These are phyloP conservation scores for Corymbia citriodora DNA, from an alignment of 441 rosid genomes.

Conservation along the genomic window DNA sequence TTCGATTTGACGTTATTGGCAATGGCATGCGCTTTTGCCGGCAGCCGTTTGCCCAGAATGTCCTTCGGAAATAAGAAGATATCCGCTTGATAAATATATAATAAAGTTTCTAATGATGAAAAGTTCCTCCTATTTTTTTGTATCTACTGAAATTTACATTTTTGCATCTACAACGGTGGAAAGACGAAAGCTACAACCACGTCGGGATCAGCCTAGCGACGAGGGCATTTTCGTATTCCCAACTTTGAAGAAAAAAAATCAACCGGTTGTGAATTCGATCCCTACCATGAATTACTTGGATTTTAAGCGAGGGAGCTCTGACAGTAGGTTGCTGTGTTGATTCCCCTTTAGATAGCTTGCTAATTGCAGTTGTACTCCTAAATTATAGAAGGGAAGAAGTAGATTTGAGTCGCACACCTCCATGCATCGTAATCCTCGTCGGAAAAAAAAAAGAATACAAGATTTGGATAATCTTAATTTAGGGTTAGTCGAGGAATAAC, in stretches of 20 bases:
- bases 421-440: neutral
- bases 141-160: neutral
- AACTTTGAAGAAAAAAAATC: no score
- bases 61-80: neutral
- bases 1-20: neutral
- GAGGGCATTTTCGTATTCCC: no score
- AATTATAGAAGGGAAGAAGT: neutral
- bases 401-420: neutral
- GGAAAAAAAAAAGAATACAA: neutral
- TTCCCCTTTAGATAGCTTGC: neutral
- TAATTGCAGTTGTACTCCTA: neutral
- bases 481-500: neutral
- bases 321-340: neutral
- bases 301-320: neutral
- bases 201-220: neutral
- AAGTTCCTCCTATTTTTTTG: neutral
- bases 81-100: neutral
- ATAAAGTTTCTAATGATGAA: neutral
- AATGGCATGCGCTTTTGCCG: neutral
- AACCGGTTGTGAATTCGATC: no score
- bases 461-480: neutral
- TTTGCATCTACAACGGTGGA: no score
- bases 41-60: neutral
- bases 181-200: neutral
- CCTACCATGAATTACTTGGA: neutral